Evolutionary conservation across 1,284 basidiomycete genomes (phyloP), one percentile per base, ranked within the genome.

Genomic region (Amylostereum areolatum): DNA sequence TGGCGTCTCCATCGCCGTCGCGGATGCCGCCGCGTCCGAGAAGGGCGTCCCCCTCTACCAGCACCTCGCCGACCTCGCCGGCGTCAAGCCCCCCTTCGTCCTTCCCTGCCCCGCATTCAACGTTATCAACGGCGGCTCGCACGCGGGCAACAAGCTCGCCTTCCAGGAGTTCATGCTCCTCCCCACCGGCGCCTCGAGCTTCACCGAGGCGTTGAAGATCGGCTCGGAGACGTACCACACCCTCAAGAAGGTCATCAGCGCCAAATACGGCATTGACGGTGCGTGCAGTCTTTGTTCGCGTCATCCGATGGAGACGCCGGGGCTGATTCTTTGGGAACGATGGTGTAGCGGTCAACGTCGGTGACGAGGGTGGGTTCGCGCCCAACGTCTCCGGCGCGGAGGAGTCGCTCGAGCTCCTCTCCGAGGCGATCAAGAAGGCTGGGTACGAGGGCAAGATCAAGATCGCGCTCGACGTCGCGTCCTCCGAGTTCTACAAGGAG

Each of bases 81-180:
- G 95, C 61, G 81, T 97, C 72, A 91, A 92, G 72, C 79, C 90
- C 52, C 96, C 96, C 43, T 98, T 88, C 74, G 77, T 92, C 52
- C 86, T 97, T 62, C 96, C 96, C 60, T 78, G 72, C 67, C 97
- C 94, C 48, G 85, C 91, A 53, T 93, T 97, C 83, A 99, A 99
- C 74, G 97, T 99, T 65, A 99, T 99, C 81, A 99, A 99, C 76
- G 97, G 97, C 73, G 97, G 97, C 58, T 97, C 94, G 58, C 97
- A 99, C 71, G 97, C 97, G 52, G 97, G 97, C 52, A 99, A 99
- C 83, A 93, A 95, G 70, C 90, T 99, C 57, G 94, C 97, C 51
- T 95, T 98, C 91, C 93, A 98, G 77, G 97, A 99, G 76, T 99
- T 99, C 80, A 99, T 99, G 97, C 83, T 99, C 60, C 81, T 98